Evolutionary conservation across 1,284 basidiomycete genomes (phyloP).

Genomic region (Coniferiporia sulphurascens): DNA sequence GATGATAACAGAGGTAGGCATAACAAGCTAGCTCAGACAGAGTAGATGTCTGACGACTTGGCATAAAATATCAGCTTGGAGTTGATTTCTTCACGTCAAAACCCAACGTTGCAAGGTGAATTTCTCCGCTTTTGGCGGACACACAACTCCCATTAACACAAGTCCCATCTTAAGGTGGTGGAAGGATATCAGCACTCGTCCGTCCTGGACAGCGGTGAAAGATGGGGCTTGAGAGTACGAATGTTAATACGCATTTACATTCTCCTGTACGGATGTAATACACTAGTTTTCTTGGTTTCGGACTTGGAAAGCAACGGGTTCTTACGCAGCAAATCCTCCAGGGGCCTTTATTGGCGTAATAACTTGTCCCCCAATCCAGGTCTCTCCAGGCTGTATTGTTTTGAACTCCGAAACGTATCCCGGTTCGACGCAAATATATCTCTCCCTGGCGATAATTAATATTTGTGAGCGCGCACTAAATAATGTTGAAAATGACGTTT

Average conservation of each 20-base stretch:
- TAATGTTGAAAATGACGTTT: background rate
- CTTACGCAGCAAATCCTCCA: background rate
- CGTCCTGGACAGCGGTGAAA: slow-evolving; percentile 14
- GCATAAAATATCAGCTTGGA: background rate
- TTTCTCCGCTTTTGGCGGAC: background rate
- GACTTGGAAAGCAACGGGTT: background rate
- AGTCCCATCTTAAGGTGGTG: slow-evolving; percentile 11
- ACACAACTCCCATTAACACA: background rate
- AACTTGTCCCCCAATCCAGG: slow-evolving; percentile 73
- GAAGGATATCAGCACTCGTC: slow-evolving; percentile 15
- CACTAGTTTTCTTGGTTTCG: background rate
- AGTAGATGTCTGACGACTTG: background rate
- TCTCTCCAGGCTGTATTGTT: slow-evolving; percentile 52
- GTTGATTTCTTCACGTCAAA: slow-evolving; percentile 6
- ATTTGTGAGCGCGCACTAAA: background rate
- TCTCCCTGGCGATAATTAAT: slow-evolving; percentile 48
- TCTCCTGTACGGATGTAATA: background rate
- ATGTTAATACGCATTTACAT: background rate
- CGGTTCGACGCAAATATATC: slow-evolving; percentile 82
- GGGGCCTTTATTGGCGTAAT: slow-evolving; percentile 32
- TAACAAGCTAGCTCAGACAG: background rate
- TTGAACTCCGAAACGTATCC: slow-evolving; percentile 72
- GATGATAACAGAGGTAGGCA: slow-evolving; percentile 6
- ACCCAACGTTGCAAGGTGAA: slow-evolving; percentile 15
- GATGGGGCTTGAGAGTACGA: slow-evolving; percentile 8